Conservation (phyloP, 805 yeast species). For the Yarrowia sp. region DNA sequence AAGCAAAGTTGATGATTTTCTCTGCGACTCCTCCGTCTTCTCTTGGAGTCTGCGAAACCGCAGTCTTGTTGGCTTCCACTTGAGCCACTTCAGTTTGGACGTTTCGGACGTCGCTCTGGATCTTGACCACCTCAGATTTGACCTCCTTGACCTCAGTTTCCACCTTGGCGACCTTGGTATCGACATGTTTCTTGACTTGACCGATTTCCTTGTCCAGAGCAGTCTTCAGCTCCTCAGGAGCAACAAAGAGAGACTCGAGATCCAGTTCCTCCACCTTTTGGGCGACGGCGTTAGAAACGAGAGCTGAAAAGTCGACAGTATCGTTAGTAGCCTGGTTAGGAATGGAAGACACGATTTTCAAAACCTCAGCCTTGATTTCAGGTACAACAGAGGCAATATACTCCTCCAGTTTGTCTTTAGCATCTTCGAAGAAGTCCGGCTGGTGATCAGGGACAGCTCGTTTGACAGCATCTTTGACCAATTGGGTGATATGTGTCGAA, state of each 20-base stretch:
- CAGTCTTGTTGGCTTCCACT: slow-evolving; percentile 23
- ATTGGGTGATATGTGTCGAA: slow-evolving; percentile 4
- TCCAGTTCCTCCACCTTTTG: slow-evolving; percentile 13
- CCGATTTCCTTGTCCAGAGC: background rate
- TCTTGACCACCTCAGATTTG: background rate
- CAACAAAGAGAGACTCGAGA: slow-evolving; percentile 1
- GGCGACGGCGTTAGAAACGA: slow-evolving; percentile 6
- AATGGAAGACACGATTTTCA: slow-evolving; percentile 7
- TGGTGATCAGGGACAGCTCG: background rate
- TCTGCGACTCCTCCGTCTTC: slow-evolving; percentile 1
- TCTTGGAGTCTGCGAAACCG: background rate
- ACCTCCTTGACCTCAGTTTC: background rate
- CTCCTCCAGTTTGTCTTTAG: slow-evolving; percentile 10
- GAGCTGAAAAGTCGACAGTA: slow-evolving; percentile 9
- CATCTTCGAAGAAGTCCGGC: slow-evolving; percentile 5
- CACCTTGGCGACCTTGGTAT: background rate
- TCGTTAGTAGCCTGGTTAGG: slow-evolving; percentile 1
- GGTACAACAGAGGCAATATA: slow-evolving; percentile 1
- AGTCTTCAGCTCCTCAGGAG: background rate
- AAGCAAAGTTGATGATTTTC: slow-evolving; percentile 42
- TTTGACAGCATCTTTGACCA: slow-evolving; percentile 8
- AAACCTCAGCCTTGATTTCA: slow-evolving; percentile 23
- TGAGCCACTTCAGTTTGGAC: slow-evolving; percentile 8
- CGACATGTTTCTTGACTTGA: background rate
- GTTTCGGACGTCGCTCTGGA: background rate